phyloP scores from a whole-genome alignment of 2,329 filamentous ascomycete genomes.

The Trichocomaceae sp. region DNA sequence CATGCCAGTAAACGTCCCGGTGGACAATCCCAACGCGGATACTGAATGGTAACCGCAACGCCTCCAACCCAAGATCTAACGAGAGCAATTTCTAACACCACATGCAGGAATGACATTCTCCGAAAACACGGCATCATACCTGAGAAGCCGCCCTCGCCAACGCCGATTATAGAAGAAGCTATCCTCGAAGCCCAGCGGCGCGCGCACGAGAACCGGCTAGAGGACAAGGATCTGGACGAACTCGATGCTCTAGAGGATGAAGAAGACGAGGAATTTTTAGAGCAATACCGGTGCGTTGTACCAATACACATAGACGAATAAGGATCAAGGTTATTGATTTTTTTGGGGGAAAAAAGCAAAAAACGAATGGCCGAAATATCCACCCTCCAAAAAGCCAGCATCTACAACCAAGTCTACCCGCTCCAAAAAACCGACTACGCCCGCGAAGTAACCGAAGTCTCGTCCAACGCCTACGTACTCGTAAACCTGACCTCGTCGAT shows the following conservation, averaged over 20 bases:
- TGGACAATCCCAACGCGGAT: conserved; percentile 83
- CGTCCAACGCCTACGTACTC: conserved; percentile 59
- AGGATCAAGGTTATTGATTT: neutral
- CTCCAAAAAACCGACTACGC: conserved; percentile 91
- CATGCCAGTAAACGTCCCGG: conserved; percentile 66
- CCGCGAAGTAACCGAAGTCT: conserved; percentile 85
- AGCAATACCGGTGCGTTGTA: conserved; percentile 61
- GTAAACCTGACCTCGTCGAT: conserved; percentile 75
- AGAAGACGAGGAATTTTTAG: conserved; percentile 87
- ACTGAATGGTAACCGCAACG: conserved; percentile 72
- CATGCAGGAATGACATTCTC: conserved; percentile 90
- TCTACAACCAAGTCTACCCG: conserved; percentile 87
- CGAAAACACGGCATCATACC: conserved; percentile 94
- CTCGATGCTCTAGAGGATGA: conserved; percentile 89
- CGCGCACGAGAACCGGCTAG: conserved; percentile 84
- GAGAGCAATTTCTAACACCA: conserved; percentile 12
- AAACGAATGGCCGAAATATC: conserved; percentile 81
- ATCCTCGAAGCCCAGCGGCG: conserved; percentile 73
- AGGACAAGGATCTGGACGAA: conserved; percentile 92
- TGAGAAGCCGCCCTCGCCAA: conserved; percentile 94
- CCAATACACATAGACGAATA: neutral
- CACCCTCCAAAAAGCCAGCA: conserved; percentile 64
- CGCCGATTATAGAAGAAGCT: conserved; percentile 92
- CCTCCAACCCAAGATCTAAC: neutral
- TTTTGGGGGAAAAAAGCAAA: conserved; percentile 46